These are phyloP conservation scores for Boechera stricta DNA, from an alignment of 345 rosid species.

Conservation along the genomic window DNA sequence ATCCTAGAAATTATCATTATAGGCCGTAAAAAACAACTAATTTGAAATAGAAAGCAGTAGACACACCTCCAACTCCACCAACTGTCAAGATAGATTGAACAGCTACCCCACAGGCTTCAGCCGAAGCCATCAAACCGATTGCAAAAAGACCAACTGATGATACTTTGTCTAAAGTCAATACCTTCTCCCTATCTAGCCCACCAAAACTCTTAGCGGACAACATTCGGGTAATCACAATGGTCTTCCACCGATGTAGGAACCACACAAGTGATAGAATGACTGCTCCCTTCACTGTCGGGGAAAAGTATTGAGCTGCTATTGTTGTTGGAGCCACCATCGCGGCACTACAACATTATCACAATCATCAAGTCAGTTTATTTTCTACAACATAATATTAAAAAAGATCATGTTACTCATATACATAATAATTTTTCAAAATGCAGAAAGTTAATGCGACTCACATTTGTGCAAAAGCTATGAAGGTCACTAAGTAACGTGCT, in stretches of 20 bases:
- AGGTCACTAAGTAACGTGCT: slow-evolving; percentile 72
- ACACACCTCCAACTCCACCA: slow-evolving; percentile 95
- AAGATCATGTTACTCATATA: neutral
- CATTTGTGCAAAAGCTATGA: slow-evolving; percentile 87
- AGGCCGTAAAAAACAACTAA: slow-evolving; percentile 23
- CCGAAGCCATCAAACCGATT: slow-evolving; percentile 78
- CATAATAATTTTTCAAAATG: neutral
- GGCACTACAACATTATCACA: slow-evolving; percentile 57
- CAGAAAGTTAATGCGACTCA: slow-evolving; percentile 43
- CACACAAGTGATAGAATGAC: slow-evolving; percentile 77
- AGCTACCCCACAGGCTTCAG: slow-evolving; percentile 98
- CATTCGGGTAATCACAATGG: slow-evolving; percentile 65
- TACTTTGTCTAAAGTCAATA: slow-evolving; percentile 74
- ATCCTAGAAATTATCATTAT: slow-evolving; percentile 15
- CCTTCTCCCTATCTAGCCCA: slow-evolving; percentile 63
- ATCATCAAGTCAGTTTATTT: neutral
- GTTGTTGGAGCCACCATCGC: slow-evolving; percentile 90
- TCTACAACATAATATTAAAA: neutral
- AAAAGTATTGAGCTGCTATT: slow-evolving; percentile 68
- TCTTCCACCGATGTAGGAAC: slow-evolving; percentile 91
- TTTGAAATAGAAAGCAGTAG: slow-evolving; percentile 4
- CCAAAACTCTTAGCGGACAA: slow-evolving; percentile 53
- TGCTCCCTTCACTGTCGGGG: slow-evolving; percentile 78
- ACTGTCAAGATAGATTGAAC: slow-evolving; percentile 92
- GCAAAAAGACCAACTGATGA: slow-evolving; percentile 85